These are phyloP conservation scores for Posidonia oceanica DNA, from an alignment of 116 monocot species.

Conservation along the genomic window DNA sequence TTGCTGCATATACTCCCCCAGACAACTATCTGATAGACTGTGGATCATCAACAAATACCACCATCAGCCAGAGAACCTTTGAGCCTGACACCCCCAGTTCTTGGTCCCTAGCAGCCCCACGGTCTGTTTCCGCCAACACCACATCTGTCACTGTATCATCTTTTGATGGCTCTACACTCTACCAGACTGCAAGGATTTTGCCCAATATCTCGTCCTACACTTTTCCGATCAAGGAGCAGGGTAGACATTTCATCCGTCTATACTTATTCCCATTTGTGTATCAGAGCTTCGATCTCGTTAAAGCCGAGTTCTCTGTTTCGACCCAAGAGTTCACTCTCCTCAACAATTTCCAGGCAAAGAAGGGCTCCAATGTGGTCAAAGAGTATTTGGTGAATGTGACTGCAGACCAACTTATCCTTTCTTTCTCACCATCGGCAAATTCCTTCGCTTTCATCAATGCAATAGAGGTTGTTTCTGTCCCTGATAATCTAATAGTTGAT, in stretches of 20 bases:
- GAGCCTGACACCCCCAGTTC: slow-evolving; percentile 21
- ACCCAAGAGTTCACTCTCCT: slow-evolving; percentile 40
- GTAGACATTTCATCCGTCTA: slow-evolving; percentile 63
- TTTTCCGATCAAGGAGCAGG: slow-evolving; percentile 36
- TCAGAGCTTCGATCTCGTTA: slow-evolving; percentile 31
- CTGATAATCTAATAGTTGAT: slow-evolving; percentile 39
- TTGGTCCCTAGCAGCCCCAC: slow-evolving; percentile 19
- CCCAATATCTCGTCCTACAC: slow-evolving; percentile 36
- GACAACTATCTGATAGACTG: slow-evolving; percentile 71
- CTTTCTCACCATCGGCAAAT: slow-evolving; percentile 29
- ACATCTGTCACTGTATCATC: slow-evolving; percentile 10
- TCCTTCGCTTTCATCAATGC: slow-evolving; percentile 59
- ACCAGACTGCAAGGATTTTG: slow-evolving; percentile 58
- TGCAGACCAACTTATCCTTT: slow-evolving; percentile 20
- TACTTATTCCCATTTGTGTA: slow-evolving; percentile 61
- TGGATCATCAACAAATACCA: slow-evolving; percentile 35
- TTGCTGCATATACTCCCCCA: slow-evolving; percentile 15
- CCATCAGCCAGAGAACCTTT: slow-evolving; percentile 28
- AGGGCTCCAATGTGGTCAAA: slow-evolving; percentile 21
- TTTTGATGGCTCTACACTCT: slow-evolving; percentile 24
- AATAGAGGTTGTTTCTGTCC: slow-evolving; percentile 61
- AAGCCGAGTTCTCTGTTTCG: slow-evolving; percentile 44
- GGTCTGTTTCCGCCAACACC: slow-evolving; percentile 31
- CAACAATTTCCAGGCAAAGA: slow-evolving; percentile 15
- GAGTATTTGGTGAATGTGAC: slow-evolving; percentile 59